These are phyloP conservation scores for Hyphopichia buzzinii DNA, from an alignment of 1,139 yeast species.

Conservation along the genomic window DNA sequence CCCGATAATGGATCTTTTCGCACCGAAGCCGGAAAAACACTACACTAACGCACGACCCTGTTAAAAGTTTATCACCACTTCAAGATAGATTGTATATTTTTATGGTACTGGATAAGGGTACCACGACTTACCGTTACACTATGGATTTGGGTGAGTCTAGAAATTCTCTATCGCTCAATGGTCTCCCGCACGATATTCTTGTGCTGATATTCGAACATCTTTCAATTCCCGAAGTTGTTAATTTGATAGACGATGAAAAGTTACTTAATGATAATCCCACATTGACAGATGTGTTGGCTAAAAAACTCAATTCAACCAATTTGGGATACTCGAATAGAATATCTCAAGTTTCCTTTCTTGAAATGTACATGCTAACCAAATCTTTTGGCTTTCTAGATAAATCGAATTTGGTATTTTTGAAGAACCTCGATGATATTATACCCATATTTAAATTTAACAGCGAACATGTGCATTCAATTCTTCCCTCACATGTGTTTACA, in stretches of 20 bases:
- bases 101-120: too few relatives aligned
- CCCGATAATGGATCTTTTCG: too few relatives aligned
- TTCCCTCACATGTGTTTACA: constrained; percentile 10
- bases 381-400: constrained; percentile 10
- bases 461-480: background rate
- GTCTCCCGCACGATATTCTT: constrained; percentile 7
- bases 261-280: constrained; percentile 8
- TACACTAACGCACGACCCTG: background rate
- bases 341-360: constrained; percentile 11
- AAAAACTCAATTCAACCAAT: constrained; percentile 6
- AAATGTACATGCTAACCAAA: constrained; percentile 14
- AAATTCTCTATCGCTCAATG: background rate
- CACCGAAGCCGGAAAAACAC: too few relatives aligned
- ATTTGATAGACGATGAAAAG: constrained; percentile 5
- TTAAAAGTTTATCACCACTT: too few relatives aligned
- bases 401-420: constrained; percentile 6
- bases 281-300: constrained; percentile 6
- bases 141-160: too few relatives aligned
- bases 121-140: too few relatives aligned
- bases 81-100: too few relatives aligned
- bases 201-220: constrained; percentile 7
- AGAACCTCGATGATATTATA: constrained; percentile 2
- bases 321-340: constrained; percentile 14
- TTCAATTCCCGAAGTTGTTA: constrained; percentile 7
- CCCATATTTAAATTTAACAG: constrained; percentile 6